Conservation (phyloP, 176 grass and related monocot species). For the Hyparrhenia diplandra region DNA sequence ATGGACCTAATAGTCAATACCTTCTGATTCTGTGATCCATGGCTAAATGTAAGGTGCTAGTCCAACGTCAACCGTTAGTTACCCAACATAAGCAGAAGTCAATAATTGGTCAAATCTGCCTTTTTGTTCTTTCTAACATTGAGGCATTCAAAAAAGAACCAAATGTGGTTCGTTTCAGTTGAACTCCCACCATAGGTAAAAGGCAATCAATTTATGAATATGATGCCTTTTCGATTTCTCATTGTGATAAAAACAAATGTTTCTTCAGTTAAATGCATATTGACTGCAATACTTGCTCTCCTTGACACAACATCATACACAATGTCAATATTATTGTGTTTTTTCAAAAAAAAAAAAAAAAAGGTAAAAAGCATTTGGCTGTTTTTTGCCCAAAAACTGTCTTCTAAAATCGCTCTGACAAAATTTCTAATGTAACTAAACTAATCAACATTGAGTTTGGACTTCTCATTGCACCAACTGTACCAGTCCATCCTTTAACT, state of each 20-base stretch:
- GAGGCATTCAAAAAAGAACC: slow-evolving; percentile 6
- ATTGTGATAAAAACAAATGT: neutral
- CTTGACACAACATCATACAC: neutral
- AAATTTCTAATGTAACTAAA: neutral
- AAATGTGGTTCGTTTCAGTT: neutral
- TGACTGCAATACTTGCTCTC: neutral
- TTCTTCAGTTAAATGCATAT: neutral
- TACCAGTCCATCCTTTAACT: no score
- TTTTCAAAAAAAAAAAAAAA: neutral
- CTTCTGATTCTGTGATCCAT: neutral
- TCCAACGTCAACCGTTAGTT: neutral
- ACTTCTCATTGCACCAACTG: slow-evolving; percentile 1
- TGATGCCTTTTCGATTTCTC: neutral
- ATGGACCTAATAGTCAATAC: neutral
- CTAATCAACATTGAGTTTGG: neutral
- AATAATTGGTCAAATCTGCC: slow-evolving; percentile 5
- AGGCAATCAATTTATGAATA: neutral
- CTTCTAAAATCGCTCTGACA: neutral
- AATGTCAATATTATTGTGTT: neutral
- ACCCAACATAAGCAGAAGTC: neutral
- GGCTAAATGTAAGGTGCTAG: no score
- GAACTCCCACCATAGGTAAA: slow-evolving; percentile 3
- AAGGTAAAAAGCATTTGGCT: neutral
- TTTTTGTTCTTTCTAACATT: slow-evolving; percentile 6
- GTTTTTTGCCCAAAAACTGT: neutral